Evolutionary conservation across 495 filamentous ascomycete genomes (phyloP), one percentile per base, ranked within the genome.

Genomic region (Rusavskia elegans): DNA sequence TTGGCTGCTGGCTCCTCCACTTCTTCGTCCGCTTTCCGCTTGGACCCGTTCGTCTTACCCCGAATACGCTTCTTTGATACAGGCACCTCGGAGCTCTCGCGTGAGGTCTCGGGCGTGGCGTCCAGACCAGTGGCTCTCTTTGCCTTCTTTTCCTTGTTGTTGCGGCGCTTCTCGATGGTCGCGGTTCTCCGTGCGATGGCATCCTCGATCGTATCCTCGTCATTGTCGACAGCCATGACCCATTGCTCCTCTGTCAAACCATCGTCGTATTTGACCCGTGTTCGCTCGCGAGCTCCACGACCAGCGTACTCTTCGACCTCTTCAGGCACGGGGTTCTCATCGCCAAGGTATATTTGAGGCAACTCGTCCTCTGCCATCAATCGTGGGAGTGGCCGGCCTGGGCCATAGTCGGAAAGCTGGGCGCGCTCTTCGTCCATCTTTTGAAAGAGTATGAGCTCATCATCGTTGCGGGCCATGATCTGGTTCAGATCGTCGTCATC

Each of bases 191-290:
- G 76, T 42, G 87, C 88, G 27, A 93, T 87, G 13, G 90, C 92
- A 52, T 86, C 89, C 63, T 98, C 92, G 46, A 95, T 86, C 0
- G 78, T 82, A 56, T 97, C 93, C 10, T 98, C 92, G 51, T 96
- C 89, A 53, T 93, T 86, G 62, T 97, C 92, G 36, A 98, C 88
- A 51, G 92, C 90, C 63, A 77, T 73, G 32, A 85, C 64, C 92
- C 92, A 98, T 68, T 98, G 93, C 68, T 97, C 92, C 65, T 97
- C 93, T 3, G 92, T 95, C 40, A 98, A 81, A 27, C 93, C 92
- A 61, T 98, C 92, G 64, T 98, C 92, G 64, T 98, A 98, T 63
- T 85, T 85, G 53, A 95, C 88, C 50, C 85, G 75, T 61, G 86
- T 96, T 58, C 92, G 80, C 69, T 97, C 93, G 68, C 92, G 82